Conservation (phyloP, 1,284 basidiomycete species). For the Testicularia cyperi region DNA sequence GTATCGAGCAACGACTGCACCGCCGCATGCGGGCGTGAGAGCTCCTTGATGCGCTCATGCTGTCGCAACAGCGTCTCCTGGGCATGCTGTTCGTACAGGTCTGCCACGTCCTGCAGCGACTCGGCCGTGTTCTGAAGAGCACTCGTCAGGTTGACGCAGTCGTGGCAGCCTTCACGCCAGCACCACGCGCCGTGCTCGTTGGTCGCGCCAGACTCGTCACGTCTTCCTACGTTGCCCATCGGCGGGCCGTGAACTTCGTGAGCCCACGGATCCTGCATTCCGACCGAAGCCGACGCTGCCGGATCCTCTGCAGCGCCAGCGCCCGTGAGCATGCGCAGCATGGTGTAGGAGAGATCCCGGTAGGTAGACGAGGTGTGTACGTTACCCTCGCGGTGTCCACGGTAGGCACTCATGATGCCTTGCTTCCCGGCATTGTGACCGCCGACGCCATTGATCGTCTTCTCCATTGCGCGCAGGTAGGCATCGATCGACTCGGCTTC, state of each 20-base stretch:
- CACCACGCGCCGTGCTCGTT: slow-evolving; percentile 80
- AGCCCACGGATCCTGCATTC: slow-evolving; percentile 67
- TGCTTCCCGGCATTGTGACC: slow-evolving; percentile 25
- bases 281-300: slow-evolving; percentile 63
- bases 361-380: slow-evolving; percentile 21
- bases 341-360: slow-evolving; percentile 39
- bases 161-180: slow-evolving; percentile 76
- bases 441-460: slow-evolving; percentile 34
- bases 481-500: slow-evolving; percentile 35
- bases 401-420: slow-evolving; percentile 32
- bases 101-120: slow-evolving; percentile 72
- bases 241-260: slow-evolving; percentile 60
- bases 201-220: slow-evolving; percentile 62
- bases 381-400: slow-evolving; percentile 17
- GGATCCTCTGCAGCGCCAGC: slow-evolving; percentile 17
- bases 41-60: slow-evolving; percentile 73
- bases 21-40: slow-evolving; percentile 72
- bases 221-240: slow-evolving; percentile 62
- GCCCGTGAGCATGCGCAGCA: slow-evolving; percentile 45
- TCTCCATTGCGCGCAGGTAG: slow-evolving; percentile 29
- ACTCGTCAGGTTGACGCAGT: slow-evolving; percentile 74
- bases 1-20: slow-evolving; percentile 72
- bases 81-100: slow-evolving; percentile 76
- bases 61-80: slow-evolving; percentile 70
- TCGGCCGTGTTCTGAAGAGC: slow-evolving; percentile 76